phyloP scores from a whole-genome alignment of 805 yeast species.

The Candida pseudoglaebosa region DNA sequence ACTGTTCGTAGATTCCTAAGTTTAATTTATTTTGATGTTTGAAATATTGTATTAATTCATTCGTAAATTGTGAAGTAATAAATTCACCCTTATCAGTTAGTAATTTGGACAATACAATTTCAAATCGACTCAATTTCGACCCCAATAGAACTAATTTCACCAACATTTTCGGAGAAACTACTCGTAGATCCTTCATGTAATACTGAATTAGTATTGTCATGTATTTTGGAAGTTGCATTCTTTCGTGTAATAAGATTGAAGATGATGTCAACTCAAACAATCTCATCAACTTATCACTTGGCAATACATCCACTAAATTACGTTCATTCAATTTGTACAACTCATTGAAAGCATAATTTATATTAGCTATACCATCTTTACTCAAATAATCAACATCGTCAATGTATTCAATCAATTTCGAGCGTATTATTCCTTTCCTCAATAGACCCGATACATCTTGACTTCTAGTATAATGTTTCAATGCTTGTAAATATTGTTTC shows the following conservation, averaged over 20 bases:
- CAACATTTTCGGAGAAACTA: constrained; percentile 17
- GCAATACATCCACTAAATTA: background rate
- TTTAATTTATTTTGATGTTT: constrained; percentile 8
- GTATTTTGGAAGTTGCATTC: constrained; percentile 22
- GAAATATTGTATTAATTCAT: constrained; percentile 10
- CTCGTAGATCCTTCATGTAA: constrained; percentile 12
- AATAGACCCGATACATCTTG: constrained; percentile 6
- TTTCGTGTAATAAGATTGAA: constrained; percentile 1
- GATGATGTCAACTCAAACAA: constrained; percentile 1
- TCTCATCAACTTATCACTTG: background rate
- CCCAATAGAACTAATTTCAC: constrained; percentile 28
- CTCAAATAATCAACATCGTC: constrained; percentile 3
- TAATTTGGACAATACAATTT: constrained; percentile 6
- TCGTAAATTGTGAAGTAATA: constrained; percentile 6
- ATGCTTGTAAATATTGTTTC: constrained; percentile 6
- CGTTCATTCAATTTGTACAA: constrained; percentile 8
- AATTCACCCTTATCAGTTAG: constrained; percentile 5
- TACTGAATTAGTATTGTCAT: constrained; percentile 21
- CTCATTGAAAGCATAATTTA: constrained; percentile 10
- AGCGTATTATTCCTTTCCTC: constrained; percentile 3
- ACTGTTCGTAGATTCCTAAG: constrained; percentile 14
- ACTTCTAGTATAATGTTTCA: constrained; percentile 9
- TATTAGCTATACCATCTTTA: constrained; percentile 2
- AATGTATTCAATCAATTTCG: constrained; percentile 5
- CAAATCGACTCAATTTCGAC: constrained; percentile 10